These are phyloP conservation scores for Ustulina deusta DNA, from an alignment of 2,329 filamentous ascomycete genomes.

Conservation along the genomic window DNA sequence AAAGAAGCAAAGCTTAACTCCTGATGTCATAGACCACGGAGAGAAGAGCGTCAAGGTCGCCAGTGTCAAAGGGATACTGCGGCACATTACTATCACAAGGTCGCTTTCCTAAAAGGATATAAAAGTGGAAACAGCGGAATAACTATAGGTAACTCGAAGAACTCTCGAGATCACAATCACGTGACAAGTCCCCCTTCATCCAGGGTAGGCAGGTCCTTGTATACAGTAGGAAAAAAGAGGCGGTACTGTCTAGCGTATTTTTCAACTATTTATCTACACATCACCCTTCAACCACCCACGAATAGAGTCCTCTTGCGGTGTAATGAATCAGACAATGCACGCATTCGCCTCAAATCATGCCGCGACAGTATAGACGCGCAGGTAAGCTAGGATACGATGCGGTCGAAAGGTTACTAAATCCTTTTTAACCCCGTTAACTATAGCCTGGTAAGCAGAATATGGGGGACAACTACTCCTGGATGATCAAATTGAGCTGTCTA, in stretches of 20 bases:
- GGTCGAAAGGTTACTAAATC: not conserved
- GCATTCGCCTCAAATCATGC: conserved; percentile 15
- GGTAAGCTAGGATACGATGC: conserved; percentile 21
- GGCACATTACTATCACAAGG: not conserved
- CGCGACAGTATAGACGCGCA: conserved; percentile 27
- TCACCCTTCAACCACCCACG: no score
- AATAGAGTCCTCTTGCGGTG: not conserved
- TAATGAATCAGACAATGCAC: not conserved
- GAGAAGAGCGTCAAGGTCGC: no score
- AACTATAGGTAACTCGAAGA: no score
- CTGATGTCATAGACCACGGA: conserved; percentile 8
- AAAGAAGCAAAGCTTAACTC: not conserved
- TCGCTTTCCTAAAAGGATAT: no score
- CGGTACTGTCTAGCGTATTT: not conserved
- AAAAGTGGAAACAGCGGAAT: no score
- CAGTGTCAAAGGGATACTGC: no score
- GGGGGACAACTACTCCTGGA: not conserved
- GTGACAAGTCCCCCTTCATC: not conserved
- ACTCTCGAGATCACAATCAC: no score
- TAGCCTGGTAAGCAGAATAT: conserved; percentile 32
- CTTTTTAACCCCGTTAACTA: conserved; percentile 4
- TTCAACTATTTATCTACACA: not conserved
- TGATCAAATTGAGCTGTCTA: not conserved
- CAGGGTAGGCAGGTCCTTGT: no score
- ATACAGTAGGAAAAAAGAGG: no score